Percentiles rank a stretch among this genome's conserved stretches.
Conservation (phyloP, 345 rosid species). For the Euphorbia lathyris region DNA sequence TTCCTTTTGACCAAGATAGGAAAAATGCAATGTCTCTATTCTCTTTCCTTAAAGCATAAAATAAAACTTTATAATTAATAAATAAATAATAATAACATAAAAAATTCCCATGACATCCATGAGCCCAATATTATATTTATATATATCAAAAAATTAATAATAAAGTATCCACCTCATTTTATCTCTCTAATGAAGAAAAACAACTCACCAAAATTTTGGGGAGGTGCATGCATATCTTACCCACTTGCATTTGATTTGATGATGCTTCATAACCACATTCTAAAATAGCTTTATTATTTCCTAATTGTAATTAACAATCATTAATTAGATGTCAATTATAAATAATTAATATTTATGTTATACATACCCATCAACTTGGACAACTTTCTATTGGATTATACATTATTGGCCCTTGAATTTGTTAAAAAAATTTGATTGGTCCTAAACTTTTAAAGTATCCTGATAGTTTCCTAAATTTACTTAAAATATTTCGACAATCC, state of each 20-base stretch:
- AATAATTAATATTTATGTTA: background rate
- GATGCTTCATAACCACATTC: constrained; percentile 1
- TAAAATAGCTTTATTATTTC: background rate
- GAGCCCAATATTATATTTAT: background rate
- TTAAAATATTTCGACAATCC: too few relatives aligned
- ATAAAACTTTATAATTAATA: background rate
- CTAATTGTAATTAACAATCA: background rate
- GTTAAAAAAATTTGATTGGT: too few relatives aligned
- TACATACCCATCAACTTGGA: constrained; percentile 4
- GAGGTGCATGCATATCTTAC: constrained; percentile 15
- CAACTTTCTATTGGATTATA: background rate
- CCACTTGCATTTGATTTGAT: background rate
- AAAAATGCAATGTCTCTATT: background rate
- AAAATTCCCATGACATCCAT: constrained; percentile 12
- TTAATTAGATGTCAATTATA: background rate
- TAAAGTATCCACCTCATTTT: background rate
- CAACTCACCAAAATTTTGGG: background rate
- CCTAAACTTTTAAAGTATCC: too few relatives aligned
- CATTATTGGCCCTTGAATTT: too few relatives aligned
- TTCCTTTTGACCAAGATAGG: background rate
- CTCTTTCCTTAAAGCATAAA: constrained; percentile 11
- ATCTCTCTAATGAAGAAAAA: background rate
- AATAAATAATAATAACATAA: background rate
- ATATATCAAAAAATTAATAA: background rate
- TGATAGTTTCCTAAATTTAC: too few relatives aligned